Evolutionary conservation across 805 yeast species (phyloP).

Genomic region (Lipomyces starkeyi): DNA sequence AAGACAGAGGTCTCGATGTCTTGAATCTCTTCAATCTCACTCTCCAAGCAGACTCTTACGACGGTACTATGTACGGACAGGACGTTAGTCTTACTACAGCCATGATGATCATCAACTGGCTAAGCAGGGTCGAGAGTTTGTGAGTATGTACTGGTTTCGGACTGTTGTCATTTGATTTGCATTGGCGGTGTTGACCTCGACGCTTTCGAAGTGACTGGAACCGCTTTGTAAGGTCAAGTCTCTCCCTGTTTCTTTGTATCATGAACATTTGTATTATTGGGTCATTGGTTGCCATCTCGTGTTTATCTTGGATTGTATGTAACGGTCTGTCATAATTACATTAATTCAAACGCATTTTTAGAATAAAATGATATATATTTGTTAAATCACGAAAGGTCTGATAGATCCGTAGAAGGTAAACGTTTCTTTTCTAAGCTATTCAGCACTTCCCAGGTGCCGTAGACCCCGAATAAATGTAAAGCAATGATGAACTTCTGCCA

Average conservation of each 20-base stretch:
- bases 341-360: not conserved
- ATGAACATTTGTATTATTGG: not conserved
- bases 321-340: not conserved
- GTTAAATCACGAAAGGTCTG: too few species aligned
- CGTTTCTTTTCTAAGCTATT: too few species aligned
- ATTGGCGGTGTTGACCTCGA: not conserved
- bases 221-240: not conserved
- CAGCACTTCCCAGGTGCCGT: too few species aligned
- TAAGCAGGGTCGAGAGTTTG: conserved; percentile 33
- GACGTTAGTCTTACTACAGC: conserved; percentile 33
- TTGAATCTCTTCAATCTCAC: conserved; percentile 34
- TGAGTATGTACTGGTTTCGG: not conserved
- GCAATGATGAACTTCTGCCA: too few species aligned
- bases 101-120: conserved; percentile 38
- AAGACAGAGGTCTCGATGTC: conserved; percentile 31
- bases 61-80: conserved; percentile 36
- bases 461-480: too few species aligned
- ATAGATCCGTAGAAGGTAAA: too few species aligned
- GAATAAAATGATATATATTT: too few species aligned
- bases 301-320: not conserved
- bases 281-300: not conserved
- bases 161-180: not conserved
- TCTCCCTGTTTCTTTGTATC: not conserved
- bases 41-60: conserved; percentile 35
- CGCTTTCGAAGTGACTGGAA: not conserved